Evolutionary conservation across 257 asterid species (phyloP).

Genomic region (Fraxinus pennsylvanica): DNA sequence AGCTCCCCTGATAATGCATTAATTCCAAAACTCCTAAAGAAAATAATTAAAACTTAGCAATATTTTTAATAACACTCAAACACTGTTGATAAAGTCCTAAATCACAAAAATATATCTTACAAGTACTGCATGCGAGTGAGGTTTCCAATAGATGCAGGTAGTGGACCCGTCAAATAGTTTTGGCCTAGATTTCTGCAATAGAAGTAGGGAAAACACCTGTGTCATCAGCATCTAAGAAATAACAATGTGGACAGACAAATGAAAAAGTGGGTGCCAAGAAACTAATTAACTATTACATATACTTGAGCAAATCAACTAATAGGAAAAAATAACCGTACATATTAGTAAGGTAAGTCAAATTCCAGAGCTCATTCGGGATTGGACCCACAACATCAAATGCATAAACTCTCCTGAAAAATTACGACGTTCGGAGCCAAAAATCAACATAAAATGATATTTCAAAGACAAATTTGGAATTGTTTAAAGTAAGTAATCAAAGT

Average conservation of each 20-base stretch:
- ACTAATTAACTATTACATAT: not conserved
- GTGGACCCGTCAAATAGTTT: slow-evolving; percentile 64
- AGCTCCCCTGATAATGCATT: slow-evolving; percentile 73
- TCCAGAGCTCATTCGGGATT: slow-evolving; percentile 65
- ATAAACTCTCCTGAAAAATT: slow-evolving; percentile 46
- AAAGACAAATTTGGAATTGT: not conserved
- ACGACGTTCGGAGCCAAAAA: slow-evolving; percentile 16
- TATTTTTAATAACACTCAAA: not conserved
- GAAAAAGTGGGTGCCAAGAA: not conserved
- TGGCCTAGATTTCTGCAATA: slow-evolving; percentile 53
- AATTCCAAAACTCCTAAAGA: slow-evolving; percentile 44
- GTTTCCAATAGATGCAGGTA: slow-evolving; percentile 55
- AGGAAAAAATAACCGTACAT: slow-evolving; percentile 36
- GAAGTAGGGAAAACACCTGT: not conserved
- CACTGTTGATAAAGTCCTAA: not conserved
- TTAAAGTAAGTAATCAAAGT: not conserved
- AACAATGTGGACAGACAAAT: not conserved
- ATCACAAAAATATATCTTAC: slow-evolving; percentile 39
- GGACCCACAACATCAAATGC: slow-evolving; percentile 40
- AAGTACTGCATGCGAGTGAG: slow-evolving; percentile 65
- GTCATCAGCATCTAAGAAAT: not conserved
- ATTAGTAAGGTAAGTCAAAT: slow-evolving; percentile 45
- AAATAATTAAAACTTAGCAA: slow-evolving; percentile 5
- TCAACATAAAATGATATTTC: not conserved
- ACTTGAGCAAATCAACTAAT: not conserved